Evolutionary conservation across 164 flowering plant species (phyloP), one percentile per base, ranked within the genome.

Genomic region (Pachysandra terminalis): DNA sequence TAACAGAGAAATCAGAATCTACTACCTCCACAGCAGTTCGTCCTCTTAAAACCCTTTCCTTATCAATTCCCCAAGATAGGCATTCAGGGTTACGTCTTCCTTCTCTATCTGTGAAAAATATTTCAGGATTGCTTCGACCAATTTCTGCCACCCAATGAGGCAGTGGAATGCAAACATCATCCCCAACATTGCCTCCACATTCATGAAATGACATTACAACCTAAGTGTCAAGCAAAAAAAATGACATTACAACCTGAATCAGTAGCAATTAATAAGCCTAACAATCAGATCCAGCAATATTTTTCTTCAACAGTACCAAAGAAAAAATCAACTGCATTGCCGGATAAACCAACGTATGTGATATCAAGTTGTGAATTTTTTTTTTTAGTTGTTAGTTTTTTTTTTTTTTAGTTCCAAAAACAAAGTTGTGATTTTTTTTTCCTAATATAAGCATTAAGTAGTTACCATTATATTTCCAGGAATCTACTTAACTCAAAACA

Each of bases 161-260:
- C 72, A 95, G 77, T 28, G 97, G 99, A 70, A 95, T 90, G 59
- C 89, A 87, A 37, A 88, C 96, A 85, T 92, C 99, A 82, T 95
- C 99, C 63, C 96, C 97, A 72, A 95, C 87, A 78, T 95, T 95
- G 70, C 99, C 97, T 65, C 99, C 99, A 80, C 99, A 95, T 78
- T 87, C 97, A 86, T 95, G 99, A 80, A 95, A 95, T 51, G 97
- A 95, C 94, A 95, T 81, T 41, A 89, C 92, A n/a, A n/a, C n/a
- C n/a, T n/a, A n/a, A n/a, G n/a, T n/a, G n/a, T n/a, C n/a, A n/a
- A n/a, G n/a, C n/a, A n/a, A n/a, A n/a, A n/a, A n/a, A n/a, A n/a
- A n/a, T n/a, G n/a, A n/a, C n/a, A n/a, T n/a, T 41, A 89, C 93
- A 58, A 90, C 92, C 99, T 95, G 84, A 63, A n/a, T n/a, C 57